phyloP scores from a whole-genome alignment of 139 green algal genomes.

The Coelastrella sp. region DNA sequence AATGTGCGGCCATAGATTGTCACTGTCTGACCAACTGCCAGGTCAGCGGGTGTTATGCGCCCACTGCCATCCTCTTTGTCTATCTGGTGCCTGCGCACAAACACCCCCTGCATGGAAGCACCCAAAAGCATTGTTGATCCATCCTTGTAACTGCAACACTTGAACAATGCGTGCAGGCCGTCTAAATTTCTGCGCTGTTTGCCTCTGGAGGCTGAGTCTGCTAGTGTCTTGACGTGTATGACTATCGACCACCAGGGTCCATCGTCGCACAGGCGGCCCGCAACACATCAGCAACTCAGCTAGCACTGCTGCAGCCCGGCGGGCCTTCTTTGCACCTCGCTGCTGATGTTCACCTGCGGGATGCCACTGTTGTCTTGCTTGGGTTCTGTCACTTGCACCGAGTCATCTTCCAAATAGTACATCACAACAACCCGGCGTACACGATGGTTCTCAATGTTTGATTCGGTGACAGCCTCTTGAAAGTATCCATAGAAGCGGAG shows the following conservation, averaged over 20 bases:
- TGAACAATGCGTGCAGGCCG: no score
- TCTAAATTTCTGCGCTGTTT: no score
- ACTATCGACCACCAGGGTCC: no score
- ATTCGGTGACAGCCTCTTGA: conserved; percentile 86
- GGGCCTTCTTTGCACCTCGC: no score
- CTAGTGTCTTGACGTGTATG: no score
- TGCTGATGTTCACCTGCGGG: conserved; percentile 65
- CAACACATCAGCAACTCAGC: no score
- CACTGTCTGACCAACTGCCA: conserved; percentile 81
- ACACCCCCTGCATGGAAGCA: conserved; percentile 77
- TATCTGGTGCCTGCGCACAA: conserved; percentile 88
- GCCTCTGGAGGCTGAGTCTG: no score
- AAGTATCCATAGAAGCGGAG: conserved; percentile 95
- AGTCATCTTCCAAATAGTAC: conserved; percentile 94
- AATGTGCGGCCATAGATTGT: conserved; percentile 85
- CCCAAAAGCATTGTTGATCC: no score
- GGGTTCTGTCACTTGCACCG: conserved; percentile 90
- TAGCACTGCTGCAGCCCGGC: no score
- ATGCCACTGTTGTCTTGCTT: conserved; percentile 91
- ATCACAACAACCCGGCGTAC: conserved; percentile 82
- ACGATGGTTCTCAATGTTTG: conserved; percentile 82
- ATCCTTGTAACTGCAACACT: no score
- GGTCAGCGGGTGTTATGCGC: conserved; percentile 68
- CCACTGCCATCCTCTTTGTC: conserved; percentile 64
- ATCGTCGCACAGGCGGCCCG: no score